Evolutionary conservation across 148 eudicot genomes (phyloP), one percentile per base, ranked within the genome.

Genomic region (Diospyros lotus): DNA sequence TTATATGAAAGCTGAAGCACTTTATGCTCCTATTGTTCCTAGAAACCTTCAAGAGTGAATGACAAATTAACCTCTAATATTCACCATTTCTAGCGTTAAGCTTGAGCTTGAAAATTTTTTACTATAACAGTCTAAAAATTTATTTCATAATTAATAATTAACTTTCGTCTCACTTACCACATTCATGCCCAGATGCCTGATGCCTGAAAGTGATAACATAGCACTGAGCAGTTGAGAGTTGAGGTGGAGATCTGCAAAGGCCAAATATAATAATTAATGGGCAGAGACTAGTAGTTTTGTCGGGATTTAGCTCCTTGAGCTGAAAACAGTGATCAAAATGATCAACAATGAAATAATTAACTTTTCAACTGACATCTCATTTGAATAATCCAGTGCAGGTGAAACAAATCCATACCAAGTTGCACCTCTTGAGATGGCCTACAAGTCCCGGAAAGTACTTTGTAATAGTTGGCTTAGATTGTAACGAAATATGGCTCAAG

Each of bases 341-440:
- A 4, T 53, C 56, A 6, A 53, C 56, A 53, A 28, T 28, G 28
- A 28, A 28, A 28, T 28, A 28, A 28, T 28, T 28, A 28, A 28
- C 28, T 28, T 28, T 28, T 28, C 28, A 28, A 28, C 28, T 28
- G 28, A 28, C 28, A 28, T n/a, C 11, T 63, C 44, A 2, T 38
- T 4, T 4, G 65, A 7, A 2, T 62, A 86, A 15, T 87, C 85
- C 3, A 71, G 44, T 48, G 84, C 88, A 2, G 86, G 75, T 50
- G 79, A 65, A 74, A 79, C 86, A 81, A 92, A 87, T 72, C 86
- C 79, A 73, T 84, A 91, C 75, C 79, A 79, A 28, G 28, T 28
- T 28, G 28, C 28, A 28, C 28, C 28, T 50, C 76, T 84, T 8
- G 87, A 80, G 67, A 92, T 84, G 4, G 89, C 91, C 91, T 92